phyloP scores from a whole-genome alignment of 768 basidiomycete genomes.

The Boletus eberwhitei region DNA sequence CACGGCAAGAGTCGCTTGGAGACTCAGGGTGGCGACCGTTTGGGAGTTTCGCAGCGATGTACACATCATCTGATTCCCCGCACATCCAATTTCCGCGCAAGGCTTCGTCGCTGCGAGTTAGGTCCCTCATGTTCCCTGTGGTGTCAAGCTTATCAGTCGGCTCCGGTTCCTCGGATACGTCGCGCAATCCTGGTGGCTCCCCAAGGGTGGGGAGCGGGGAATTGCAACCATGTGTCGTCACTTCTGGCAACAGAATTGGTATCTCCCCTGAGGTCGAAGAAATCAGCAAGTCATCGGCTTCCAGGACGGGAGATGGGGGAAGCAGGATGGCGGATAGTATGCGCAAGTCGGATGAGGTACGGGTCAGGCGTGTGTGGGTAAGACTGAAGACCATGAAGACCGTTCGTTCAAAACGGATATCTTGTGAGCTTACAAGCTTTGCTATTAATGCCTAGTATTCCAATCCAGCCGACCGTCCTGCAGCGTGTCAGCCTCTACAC shows the following conservation, averaged over 20 bases:
- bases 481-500: slow-evolving; percentile 19
- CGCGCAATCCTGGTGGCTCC: slow-evolving; percentile 1
- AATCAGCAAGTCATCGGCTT: slow-evolving; percentile 34
- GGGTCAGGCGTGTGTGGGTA: slow-evolving; percentile 29
- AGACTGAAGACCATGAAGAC: slow-evolving; percentile 12
- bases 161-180: slow-evolving; percentile 5
- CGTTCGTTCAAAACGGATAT: background rate
- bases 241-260: slow-evolving; percentile 44
- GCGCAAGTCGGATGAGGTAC: slow-evolving; percentile 42
- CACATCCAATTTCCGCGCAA: slow-evolving; percentile 1
- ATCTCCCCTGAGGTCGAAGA: slow-evolving; percentile 47
- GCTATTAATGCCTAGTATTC: slow-evolving; percentile 18
- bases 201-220: background rate
- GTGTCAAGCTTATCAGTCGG: background rate
- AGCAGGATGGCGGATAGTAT: slow-evolving; percentile 34
- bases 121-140: background rate
- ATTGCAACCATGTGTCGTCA: slow-evolving; percentile 2
- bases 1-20: background rate
- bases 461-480: slow-evolving; percentile 9
- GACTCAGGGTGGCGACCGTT: slow-evolving; percentile 1
- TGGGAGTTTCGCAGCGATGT: background rate
- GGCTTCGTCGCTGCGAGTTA: background rate
- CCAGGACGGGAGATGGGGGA: slow-evolving; percentile 48
- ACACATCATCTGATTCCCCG: slow-evolving; percentile 1
- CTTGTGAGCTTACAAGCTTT: background rate